A percentile compares a stretch with the other conserved stretches of the same genome.
Conservation (phyloP, 768 basidiomycete species). For the Trametopsis cervina region DNA sequence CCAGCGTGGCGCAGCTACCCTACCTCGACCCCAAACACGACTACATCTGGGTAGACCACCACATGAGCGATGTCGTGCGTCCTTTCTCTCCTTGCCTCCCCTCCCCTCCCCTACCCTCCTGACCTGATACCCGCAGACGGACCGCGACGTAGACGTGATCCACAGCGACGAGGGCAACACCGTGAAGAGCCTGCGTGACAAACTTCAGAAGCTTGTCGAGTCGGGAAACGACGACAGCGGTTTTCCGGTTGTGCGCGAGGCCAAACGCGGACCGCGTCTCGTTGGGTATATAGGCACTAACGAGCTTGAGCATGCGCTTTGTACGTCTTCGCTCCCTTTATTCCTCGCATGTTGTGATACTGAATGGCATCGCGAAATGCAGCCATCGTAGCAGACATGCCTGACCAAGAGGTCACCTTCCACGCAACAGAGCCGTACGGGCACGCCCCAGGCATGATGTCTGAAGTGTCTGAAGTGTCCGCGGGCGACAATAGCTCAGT, state of each 20-base stretch:
- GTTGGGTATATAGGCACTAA: slow-evolving; percentile 88
- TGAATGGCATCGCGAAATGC: too few species aligned
- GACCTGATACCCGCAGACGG: slow-evolving; percentile 50
- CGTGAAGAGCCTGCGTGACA: slow-evolving; percentile 64
- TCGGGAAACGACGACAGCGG: slow-evolving; percentile 71
- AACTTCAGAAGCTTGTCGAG: slow-evolving; percentile 51
- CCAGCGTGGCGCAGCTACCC: slow-evolving; percentile 74
- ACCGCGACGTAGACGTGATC: slow-evolving; percentile 63
- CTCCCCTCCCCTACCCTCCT: background rate
- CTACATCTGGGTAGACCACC: slow-evolving; percentile 76
- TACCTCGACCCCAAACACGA: slow-evolving; percentile 90
- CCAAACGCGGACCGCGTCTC: slow-evolving; percentile 50
- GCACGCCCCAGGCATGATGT: slow-evolving; percentile 33
- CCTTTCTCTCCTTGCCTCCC: background rate
- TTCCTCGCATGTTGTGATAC: too few species aligned
- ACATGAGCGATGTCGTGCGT: slow-evolving; percentile 75
- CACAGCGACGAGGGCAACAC: slow-evolving; percentile 69
- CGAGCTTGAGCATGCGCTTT: slow-evolving; percentile 90
- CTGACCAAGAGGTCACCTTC: slow-evolving; percentile 63
- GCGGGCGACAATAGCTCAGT: slow-evolving; percentile 29
- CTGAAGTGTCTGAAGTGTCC: slow-evolving; percentile 54
- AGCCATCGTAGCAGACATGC: slow-evolving; percentile 74
- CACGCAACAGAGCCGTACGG: slow-evolving; percentile 36
- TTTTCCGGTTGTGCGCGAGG: slow-evolving; percentile 74
- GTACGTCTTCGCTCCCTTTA: slow-evolving; percentile 34